These are phyloP conservation scores for Yarrowia porcina DNA, from an alignment of 805 yeast species.

Conservation along the genomic window DNA sequence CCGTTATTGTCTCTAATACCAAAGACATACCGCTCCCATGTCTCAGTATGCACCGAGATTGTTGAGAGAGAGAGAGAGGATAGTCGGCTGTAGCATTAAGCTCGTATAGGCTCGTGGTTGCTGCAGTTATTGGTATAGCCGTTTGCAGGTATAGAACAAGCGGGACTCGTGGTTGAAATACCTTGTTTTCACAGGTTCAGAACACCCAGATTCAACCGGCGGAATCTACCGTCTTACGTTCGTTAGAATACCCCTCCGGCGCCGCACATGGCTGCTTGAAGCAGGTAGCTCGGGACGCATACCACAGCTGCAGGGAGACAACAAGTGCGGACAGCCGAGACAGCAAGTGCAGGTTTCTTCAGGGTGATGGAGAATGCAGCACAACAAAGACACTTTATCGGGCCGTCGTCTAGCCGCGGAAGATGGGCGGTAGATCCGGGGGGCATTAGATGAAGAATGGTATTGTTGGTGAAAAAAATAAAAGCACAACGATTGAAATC, in stretches of 20 bases:
- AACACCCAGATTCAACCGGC: too few relatives aligned
- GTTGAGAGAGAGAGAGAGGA: too few relatives aligned
- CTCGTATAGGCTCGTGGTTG: not conserved
- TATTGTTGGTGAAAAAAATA: too few relatives aligned
- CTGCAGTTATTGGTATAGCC: too few relatives aligned
- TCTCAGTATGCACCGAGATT: not conserved
- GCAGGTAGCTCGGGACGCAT: not conserved
- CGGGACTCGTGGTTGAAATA: too few relatives aligned
- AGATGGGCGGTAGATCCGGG: not conserved
- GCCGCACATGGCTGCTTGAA: not conserved
- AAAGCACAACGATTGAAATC: too few relatives aligned
- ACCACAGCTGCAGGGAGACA: not conserved
- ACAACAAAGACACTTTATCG: not conserved
- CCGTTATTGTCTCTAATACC: not conserved
- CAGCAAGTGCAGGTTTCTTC: not conserved
- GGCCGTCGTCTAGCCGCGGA: not conserved
- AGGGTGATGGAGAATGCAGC: not conserved
- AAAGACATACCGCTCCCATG: not conserved
- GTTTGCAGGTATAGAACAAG: too few relatives aligned
- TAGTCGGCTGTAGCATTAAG: too few relatives aligned
- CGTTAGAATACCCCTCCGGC: too few relatives aligned
- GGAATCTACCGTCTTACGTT: too few relatives aligned
- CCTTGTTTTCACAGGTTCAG: too few relatives aligned
- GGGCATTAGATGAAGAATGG: not conserved
- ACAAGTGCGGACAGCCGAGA: not conserved